phyloP scores from a whole-genome alignment of 352 stramenopile species.

The Thraustotheca clavata region DNA sequence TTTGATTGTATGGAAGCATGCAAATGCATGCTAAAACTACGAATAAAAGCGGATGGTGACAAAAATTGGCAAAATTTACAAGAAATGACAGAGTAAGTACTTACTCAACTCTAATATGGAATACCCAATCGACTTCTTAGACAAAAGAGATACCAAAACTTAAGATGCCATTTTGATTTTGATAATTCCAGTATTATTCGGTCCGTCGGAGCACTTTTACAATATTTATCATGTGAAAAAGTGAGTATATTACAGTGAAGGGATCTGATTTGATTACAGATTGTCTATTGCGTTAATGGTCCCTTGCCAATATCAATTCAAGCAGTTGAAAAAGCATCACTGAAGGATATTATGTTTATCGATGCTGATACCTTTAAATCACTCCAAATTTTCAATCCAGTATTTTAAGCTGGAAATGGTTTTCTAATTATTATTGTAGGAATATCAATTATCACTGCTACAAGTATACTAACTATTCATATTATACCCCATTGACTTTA shows the following conservation, averaged over 20 bases:
- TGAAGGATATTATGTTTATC: constrained; percentile 77
- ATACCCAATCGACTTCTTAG: constrained; percentile 24
- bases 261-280: constrained; percentile 34
- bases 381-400: constrained; percentile 76
- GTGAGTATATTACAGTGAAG: constrained; percentile 24
- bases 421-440: constrained; percentile 31
- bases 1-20: constrained; percentile 69
- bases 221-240: constrained; percentile 61
- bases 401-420: constrained; percentile 22
- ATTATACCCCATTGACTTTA: too few relatives aligned
- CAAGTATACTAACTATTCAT: constrained; percentile 43
- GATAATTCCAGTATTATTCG: constrained; percentile 66
- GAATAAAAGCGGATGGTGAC: constrained; percentile 39
- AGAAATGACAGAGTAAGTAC: background rate
- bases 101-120: background rate
- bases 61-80: constrained; percentile 19
- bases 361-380: constrained; percentile 58
- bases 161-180: constrained; percentile 74
- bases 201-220: constrained; percentile 54
- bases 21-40: constrained; percentile 54
- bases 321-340: constrained; percentile 47
- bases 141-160: constrained; percentile 49
- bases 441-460: constrained; percentile 65
- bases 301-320: constrained; percentile 42
- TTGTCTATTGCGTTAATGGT: constrained; percentile 73